Evolutionary conservation across 495 filamentous ascomycete species (phyloP), one percentile per base, ranked within the genome.

Genomic region (Penicillium goetzii): DNA sequence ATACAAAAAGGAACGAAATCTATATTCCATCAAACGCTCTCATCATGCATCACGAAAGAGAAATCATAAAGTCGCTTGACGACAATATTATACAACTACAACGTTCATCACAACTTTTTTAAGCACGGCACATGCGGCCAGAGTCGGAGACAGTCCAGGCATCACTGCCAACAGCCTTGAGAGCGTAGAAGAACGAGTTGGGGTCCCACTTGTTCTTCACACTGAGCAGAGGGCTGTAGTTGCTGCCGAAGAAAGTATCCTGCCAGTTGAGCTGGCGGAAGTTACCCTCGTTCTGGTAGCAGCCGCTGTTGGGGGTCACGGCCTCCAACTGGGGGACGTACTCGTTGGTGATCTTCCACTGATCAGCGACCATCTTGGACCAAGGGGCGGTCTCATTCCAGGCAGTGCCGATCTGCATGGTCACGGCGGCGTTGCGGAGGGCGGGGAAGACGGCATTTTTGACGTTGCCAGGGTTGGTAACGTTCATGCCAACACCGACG

Each of bases 81-180:
- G n/a, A 47, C 32, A 6, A 21, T 12, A 25, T 30, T 33, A 30
- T 55, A 33, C 52, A 30, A 34, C 28, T 12, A 36, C 32, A 21
- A 30, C 17, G 2, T 36, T 7, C 25, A 21, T 23, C 17, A 2
- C 25, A 19, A 34, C 28, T 9, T 56, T 36, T 26, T 15, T 32
- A 58, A 49, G 60, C 60, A 15, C 58, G 63, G 55, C 73, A 76
- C 73, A 76, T 76, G 3, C 73, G 71, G 6, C 73, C 73, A 0
- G 66, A 68, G 19, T 71, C 56, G 0, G 61, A 57, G 15, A 76
- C 73, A 38, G 59, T 61, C 73, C 73, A 76, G 41, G 28, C 65
- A 60, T 90, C 87, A 68, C 83, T 86, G 19, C 86, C 86, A 0
- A 89, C 86, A 43, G 81, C 88, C 43, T 84, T 83, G 33, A 74